These are phyloP conservation scores for Mycogone perniciosa DNA, from an alignment of 2,329 filamentous ascomycete species.

Conservation along the genomic window DNA sequence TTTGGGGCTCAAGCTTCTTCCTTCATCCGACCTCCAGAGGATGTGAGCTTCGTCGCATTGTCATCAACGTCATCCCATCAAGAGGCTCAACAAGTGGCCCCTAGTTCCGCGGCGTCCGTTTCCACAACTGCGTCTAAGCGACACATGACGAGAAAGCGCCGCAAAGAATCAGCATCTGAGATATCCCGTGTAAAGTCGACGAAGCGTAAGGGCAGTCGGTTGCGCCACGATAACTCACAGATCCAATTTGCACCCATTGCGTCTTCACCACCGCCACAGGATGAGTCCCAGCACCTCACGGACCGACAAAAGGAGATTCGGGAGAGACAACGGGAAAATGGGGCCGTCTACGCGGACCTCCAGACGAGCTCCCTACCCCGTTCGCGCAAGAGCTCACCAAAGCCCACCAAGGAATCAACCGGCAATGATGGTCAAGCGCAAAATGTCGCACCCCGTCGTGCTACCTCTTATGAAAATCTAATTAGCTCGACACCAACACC, in stretches of 20 bases:
- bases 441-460: conserved; percentile 40
- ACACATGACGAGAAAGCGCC: conserved; percentile 23
- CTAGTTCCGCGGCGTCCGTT: conserved; percentile 13
- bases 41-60: conserved; percentile 29
- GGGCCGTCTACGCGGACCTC: conserved; percentile 62
- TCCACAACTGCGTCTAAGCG: conserved; percentile 18
- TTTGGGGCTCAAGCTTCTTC: conserved; percentile 33
- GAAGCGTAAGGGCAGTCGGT: conserved; percentile 37
- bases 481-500: conserved; percentile 57
- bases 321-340: conserved; percentile 62
- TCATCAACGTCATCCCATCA: conserved; percentile 26
- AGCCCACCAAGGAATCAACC: conserved; percentile 12
- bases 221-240: conserved; percentile 77
- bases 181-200: conserved; percentile 17
- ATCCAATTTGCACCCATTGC: conserved; percentile 67
- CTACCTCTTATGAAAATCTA: conserved; percentile 42
- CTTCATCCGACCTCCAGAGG: conserved; percentile 46
- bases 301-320: conserved; percentile 73
- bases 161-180: conserved; percentile 23
- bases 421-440: conserved; percentile 22
- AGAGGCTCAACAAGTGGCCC: conserved; percentile 15
- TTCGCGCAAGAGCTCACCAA: conserved; percentile 17
- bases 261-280: conserved; percentile 41
- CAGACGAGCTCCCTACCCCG: conserved; percentile 40
- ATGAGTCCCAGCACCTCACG: conserved; percentile 69